These are phyloP conservation scores for Solanum peruvianum DNA, from an alignment of 257 asterid species.

Conservation along the genomic window DNA sequence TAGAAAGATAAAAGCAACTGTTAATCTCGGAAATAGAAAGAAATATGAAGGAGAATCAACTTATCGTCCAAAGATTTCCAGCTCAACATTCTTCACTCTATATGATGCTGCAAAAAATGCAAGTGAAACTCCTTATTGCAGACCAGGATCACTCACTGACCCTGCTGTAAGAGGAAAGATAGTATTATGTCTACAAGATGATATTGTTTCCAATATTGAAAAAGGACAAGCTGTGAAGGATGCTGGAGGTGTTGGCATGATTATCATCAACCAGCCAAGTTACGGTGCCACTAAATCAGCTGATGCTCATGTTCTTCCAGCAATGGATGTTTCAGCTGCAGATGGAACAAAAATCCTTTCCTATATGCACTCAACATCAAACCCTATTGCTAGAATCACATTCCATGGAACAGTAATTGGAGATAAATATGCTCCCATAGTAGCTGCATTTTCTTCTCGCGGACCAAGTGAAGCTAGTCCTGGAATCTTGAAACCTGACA, in stretches of 20 bases:
- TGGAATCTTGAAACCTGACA: slow-evolving; percentile 54
- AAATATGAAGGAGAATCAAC: slow-evolving; percentile 17
- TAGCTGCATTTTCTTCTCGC: slow-evolving; percentile 35
- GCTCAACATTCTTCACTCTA: slow-evolving; percentile 5
- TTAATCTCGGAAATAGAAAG: slow-evolving; percentile 18
- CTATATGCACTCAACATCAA: slow-evolving; percentile 13
- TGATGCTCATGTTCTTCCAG: slow-evolving; percentile 19
- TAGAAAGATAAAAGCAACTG: slow-evolving; percentile 20
- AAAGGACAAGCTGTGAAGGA: slow-evolving; percentile 26
- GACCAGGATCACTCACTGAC: background rate
- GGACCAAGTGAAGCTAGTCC: slow-evolving; percentile 28
- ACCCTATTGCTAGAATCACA: slow-evolving; percentile 8
- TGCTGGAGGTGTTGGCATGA: slow-evolving; percentile 42
- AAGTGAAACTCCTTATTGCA: slow-evolving; percentile 14
- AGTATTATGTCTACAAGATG: slow-evolving; percentile 22
- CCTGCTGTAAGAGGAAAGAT: slow-evolving; percentile 25
- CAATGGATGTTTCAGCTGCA: background rate
- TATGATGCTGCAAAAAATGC: slow-evolving; percentile 13
- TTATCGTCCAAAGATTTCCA: slow-evolving; percentile 20
- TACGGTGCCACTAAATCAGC: slow-evolving; percentile 8
- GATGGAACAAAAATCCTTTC: slow-evolving; percentile 4
- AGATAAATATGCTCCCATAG: slow-evolving; percentile 20
- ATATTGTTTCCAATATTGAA: background rate
- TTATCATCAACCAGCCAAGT: background rate
- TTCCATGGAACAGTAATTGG: slow-evolving; percentile 40